Evolutionary conservation across 78 protist genomes (phyloP).

Genomic region (Dictyostelium firmibasis): DNA sequence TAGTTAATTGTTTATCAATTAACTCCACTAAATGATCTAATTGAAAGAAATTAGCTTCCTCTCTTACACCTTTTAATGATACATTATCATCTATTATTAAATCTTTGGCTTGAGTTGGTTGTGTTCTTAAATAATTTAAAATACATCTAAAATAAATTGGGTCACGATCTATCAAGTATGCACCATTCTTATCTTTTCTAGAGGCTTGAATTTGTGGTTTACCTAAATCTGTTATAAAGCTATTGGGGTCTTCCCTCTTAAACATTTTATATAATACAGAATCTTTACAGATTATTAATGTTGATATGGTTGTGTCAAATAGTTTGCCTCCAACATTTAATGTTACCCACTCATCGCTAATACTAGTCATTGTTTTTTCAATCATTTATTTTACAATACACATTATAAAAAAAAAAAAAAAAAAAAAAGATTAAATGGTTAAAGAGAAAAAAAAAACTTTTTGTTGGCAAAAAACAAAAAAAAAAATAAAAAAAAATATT

Average conservation of each 20-base stretch:
- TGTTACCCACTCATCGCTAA: constrained; percentile 54
- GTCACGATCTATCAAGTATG: constrained; percentile 48
- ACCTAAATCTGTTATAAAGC: not conserved
- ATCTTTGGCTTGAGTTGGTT: not conserved
- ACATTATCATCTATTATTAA: constrained; percentile 40
- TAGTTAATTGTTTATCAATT: not conserved
- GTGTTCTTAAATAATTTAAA: constrained; percentile 47
- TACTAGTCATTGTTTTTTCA: not conserved
- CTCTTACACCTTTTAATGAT: constrained; percentile 51
- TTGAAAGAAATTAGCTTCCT: constrained; percentile 69
- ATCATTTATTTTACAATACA: not conserved
- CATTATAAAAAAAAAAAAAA: not conserved
- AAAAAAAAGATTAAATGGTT: not conserved
- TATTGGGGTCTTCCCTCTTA: not conserved
- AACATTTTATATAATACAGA: constrained; percentile 75
- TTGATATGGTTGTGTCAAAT: constrained; percentile 62
- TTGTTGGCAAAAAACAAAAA: not conserved
- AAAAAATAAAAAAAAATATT: not conserved
- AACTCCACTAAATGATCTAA: constrained; percentile 5
- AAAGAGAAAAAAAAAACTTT: not conserved
- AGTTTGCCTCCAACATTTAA: constrained; percentile 75
- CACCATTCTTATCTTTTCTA: constrained; percentile 44
- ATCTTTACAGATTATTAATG: constrained; percentile 20
- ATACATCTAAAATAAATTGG: constrained; percentile 68
- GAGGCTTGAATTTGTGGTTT: not conserved